A percentile compares a stretch with the other conserved stretches of the same genome.
phyloP scores from a whole-genome alignment of 768 basidiomycete species.

The Phylloporus sp. region DNA sequence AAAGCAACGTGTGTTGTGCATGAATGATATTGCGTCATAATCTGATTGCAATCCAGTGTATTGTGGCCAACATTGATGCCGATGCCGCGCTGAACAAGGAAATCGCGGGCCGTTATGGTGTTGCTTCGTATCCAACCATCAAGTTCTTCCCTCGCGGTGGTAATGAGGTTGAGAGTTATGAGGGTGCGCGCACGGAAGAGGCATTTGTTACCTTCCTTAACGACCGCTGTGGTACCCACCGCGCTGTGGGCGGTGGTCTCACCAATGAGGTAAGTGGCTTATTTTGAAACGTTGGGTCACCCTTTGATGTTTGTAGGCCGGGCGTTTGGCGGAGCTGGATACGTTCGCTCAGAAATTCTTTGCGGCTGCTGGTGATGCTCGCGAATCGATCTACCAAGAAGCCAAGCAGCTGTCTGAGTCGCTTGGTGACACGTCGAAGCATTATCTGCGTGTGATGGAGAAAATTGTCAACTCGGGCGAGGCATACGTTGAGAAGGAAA shows the following conservation, averaged over 20 bases:
- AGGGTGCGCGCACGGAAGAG: constrained; percentile 64
- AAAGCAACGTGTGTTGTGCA: constrained; percentile 55
- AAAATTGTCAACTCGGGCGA: constrained; percentile 70
- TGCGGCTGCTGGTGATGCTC: constrained; percentile 49
- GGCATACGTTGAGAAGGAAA: constrained; percentile 82
- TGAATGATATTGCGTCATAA: not conserved
- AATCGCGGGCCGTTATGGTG: constrained; percentile 65
- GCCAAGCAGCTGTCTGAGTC: constrained; percentile 50
- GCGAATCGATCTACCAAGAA: constrained; percentile 61
- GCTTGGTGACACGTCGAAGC: constrained; percentile 53
- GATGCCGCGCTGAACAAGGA: constrained; percentile 78
- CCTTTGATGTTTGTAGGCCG: constrained; percentile 53
- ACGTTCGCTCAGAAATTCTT: constrained; percentile 73
- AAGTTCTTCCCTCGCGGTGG: constrained; percentile 85
- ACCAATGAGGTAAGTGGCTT: constrained; percentile 51
- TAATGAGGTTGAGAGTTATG: constrained; percentile 64
- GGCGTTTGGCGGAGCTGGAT: constrained; percentile 77
- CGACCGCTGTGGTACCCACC: constrained; percentile 80
- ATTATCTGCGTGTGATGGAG: constrained; percentile 90
- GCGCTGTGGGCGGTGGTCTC: constrained; percentile 79
- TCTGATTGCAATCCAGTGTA: constrained; percentile 49
- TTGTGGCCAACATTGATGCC: constrained; percentile 89
- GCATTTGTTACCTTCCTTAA: constrained; percentile 81
- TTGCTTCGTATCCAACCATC: constrained; percentile 87
- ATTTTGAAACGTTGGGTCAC: not conserved